Base-by-base conservation (phyloP, 140 eudicot species). In the Bidens hawaiensis region DNA sequence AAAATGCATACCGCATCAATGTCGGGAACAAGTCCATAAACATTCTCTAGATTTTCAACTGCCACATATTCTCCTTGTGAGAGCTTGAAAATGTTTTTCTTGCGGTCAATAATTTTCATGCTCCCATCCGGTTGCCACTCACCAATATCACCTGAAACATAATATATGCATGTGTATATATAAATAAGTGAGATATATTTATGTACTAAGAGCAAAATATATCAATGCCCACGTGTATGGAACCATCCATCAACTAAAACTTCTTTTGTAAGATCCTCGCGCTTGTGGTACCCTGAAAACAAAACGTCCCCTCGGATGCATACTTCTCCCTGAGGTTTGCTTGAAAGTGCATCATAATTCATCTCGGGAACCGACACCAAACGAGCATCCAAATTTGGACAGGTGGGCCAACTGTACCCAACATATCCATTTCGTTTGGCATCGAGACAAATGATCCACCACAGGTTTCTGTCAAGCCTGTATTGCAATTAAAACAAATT, bases 61-160 rank as follows among this genome's bases (percentile, higher is more conserved):
- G 95, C 97, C 48, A 89, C 97, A 67, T 89, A 89, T 49, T 89
- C 97, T 74, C 95, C 97, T 75, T 85, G 95, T 36, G 95, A 77
- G 24, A 85, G 97, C 78, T 89, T 89, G 69, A 85, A 89, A 19
- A 82, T 85, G 75, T 85, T 89, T 89, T 85, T 89, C 77, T 81
- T 89, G 23, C 91, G 81, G 43, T 89, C 95, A 63, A 89, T 75
- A 18, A 90, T 82, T 72, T 86, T 90, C 94, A 90, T 57, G 75
- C 90, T 82, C 53, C 97, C 97, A 75, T 81, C 73, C 10, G 86
- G 83, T 77, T 85, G 95, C 97, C 97, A 89, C 73, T 89, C 97
- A 33, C 95, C 97, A 60, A 85, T 67, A 65, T 90, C 97, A 60
- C 97, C 97, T 90, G 67, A 40, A 49, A 16, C 53, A 75, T 25